Evolutionary conservation across 371 early-diverging fungal genomes (phyloP), one percentile per base, ranked within the genome.

Genomic region (Chytridium lagenaria): DNA sequence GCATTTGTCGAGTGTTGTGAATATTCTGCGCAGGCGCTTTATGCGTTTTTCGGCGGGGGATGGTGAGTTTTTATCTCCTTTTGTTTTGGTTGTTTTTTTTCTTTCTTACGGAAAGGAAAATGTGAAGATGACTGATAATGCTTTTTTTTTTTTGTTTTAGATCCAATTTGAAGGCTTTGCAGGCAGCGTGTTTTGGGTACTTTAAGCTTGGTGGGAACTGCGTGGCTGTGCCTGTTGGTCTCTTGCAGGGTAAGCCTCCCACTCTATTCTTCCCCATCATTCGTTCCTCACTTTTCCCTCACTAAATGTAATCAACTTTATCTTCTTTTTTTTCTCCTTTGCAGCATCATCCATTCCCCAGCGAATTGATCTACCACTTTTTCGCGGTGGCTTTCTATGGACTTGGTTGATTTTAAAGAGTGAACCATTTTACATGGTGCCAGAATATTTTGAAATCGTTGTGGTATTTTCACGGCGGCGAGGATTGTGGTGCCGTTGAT

Each of bases 21-120:
- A 98, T 71, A 91, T 95, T 26, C 83, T 98, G 95, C 97, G 28
- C 90, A 92, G 77, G 94, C 96, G 7, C 81, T 98, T 28, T 95
- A 98, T 70, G 77, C 87, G 2, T 80, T 98, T 97, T 83, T 89
- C 95, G 1, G 95, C 93, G 15, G 90, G 89, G 57, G 82, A 85
- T 55, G 81, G 88, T 88, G 75, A 73, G 78, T 74, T 19, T 52
- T 30, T 68, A 50, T 55, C 64, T 57, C 37, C 67, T 22, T 50
- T 16, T 67, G 61, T 19, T 34, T 31, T 15, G n/a, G n/a, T n/a
- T n/a, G n/a, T n/a, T n/a, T n/a, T n/a, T n/a, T n/a, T n/a, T n/a
- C n/a, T n/a, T n/a, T n/a, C n/a, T n/a, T n/a, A n/a, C n/a, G n/a
- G n/a, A n/a, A n/a, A n/a, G n/a, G n/a, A n/a, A n/a, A n/a, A n/a